These are phyloP conservation scores for Galerina marginata DNA, from an alignment of 768 basidiomycete genomes.

Conservation along the genomic window DNA sequence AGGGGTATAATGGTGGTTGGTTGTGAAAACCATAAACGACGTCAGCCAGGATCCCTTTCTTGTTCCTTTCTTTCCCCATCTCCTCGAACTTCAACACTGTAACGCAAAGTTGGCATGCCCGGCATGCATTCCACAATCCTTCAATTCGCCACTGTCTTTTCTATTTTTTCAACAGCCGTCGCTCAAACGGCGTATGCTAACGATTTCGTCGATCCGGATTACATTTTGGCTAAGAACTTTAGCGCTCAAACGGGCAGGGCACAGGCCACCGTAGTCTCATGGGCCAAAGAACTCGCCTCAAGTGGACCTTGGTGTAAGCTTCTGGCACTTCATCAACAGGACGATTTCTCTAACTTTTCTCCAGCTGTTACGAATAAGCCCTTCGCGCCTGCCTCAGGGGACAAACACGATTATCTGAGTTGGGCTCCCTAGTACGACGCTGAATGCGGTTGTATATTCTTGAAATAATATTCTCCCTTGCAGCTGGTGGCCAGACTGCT, in stretches of 20 bases:
- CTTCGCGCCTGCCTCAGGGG: constrained; percentile 53
- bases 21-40: no score
- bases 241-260: constrained; percentile 48
- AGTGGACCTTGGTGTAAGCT: constrained; percentile 63
- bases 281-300: constrained; percentile 49
- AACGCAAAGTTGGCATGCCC: constrained; percentile 6
- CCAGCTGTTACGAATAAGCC: constrained; percentile 56
- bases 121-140: constrained; percentile 37
- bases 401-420: constrained; percentile 70
- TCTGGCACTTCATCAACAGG: not conserved
- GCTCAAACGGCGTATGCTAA: constrained; percentile 53
- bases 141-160: constrained; percentile 23
- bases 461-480: not conserved
- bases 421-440: constrained; percentile 69
- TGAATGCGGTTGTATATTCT: not conserved
- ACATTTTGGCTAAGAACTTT: constrained; percentile 49
- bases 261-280: constrained; percentile 47
- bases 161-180: constrained; percentile 23
- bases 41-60: no score
- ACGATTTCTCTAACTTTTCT: not conserved
- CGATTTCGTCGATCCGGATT: constrained; percentile 60
- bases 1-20: no score
- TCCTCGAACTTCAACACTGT: no score
- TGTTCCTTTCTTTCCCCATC: no score
- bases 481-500: constrained; percentile 71